Conservation (phyloP, 306 rosid species). For the Cicer cuneatum region DNA sequence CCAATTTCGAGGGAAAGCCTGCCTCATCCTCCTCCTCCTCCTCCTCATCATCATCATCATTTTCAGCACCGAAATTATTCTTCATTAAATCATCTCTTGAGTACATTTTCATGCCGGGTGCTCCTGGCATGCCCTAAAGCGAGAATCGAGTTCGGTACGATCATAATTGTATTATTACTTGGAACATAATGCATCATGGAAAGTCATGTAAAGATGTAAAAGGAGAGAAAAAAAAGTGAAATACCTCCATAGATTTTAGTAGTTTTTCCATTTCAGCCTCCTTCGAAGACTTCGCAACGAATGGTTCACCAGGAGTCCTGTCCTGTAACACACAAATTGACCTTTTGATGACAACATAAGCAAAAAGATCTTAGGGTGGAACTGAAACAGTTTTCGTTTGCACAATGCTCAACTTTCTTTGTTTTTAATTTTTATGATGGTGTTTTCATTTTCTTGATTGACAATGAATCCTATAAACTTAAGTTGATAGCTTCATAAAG, state of each 20-base stretch:
- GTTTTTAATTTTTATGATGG: background rate
- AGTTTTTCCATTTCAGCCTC: conserved; percentile 97
- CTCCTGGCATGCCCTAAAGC: conserved; percentile 99
- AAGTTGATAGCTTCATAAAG: background rate
- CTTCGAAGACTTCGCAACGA: conserved; percentile 79
- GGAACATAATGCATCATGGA: background rate
- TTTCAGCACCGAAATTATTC: conserved; percentile 68
- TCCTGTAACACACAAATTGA: conserved; percentile 55
- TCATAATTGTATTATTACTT: background rate
- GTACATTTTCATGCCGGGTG: conserved; percentile 96
- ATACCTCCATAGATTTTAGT: conserved; percentile 93
- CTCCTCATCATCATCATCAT: conserved; percentile 64
- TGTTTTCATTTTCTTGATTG: background rate
- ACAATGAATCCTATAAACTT: conserved; percentile 22
- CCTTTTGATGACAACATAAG: conserved; percentile 7
- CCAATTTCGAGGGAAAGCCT: conserved; percentile 73
- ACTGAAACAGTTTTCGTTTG: background rate
- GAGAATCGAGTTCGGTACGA: conserved; percentile 30
- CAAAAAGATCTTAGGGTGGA: conserved; percentile 24
- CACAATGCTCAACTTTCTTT: background rate
- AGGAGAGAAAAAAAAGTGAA: background rate
- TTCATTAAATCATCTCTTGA: conserved; percentile 92
- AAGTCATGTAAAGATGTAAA: background rate
- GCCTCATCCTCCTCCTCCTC: conserved; percentile 55
- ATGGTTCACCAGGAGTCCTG: conserved; percentile 88